Base-by-base conservation (phyloP, 139 green algal species). In the Prasinococcaceae sp. region DNA sequence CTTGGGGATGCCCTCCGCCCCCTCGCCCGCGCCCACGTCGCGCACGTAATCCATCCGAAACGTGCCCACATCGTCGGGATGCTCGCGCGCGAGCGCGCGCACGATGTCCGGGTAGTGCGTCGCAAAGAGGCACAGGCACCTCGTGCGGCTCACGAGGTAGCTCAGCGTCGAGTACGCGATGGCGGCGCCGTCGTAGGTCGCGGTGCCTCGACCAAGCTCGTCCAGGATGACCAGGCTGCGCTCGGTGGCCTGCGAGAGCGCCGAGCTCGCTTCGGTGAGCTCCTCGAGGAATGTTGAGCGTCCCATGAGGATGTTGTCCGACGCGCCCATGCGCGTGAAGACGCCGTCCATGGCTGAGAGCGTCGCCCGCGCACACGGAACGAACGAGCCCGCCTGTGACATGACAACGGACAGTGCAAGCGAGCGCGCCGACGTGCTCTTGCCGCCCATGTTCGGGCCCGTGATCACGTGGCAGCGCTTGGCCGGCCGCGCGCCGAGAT, bases 261-360 rank as follows among this genome's bases (percentile, higher is more conserved):
- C 83, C 28, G 26, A n/a, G 6, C 72, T 72, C 2, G 79, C 67
- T 43, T 95, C 87, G 1, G 33, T 57, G 41, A 90, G 72, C 69
- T 93, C 84, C 66, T 90, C 38, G 68, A 68, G 48, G 43, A 92
- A 92, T 1, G 76, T 88, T 41, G 69, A 82, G 8, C 53, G 43
- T 22, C 52, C 41, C 9, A 24, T 27, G 16, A 30, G 23, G 20
- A 71, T 23, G 60, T 75, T 82, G 68, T 96, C 88, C 1, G 62
- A 74, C 23, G 85, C 88, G 22, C 88, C 88, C 84, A 95, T 93
- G 55, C 88, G 79, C 2, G 78, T 89, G 61, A 72, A 79, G 16
- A 97, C 61, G 16, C 50, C 74, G 57, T 94, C 88, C 28, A 92
- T 55, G 14, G 83, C 70, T 1, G 63, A 63, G 40, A 95, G 49